Base-by-base conservation (phyloP, 768 basidiomycete species). In the Trametes cinnabarina region DNA sequence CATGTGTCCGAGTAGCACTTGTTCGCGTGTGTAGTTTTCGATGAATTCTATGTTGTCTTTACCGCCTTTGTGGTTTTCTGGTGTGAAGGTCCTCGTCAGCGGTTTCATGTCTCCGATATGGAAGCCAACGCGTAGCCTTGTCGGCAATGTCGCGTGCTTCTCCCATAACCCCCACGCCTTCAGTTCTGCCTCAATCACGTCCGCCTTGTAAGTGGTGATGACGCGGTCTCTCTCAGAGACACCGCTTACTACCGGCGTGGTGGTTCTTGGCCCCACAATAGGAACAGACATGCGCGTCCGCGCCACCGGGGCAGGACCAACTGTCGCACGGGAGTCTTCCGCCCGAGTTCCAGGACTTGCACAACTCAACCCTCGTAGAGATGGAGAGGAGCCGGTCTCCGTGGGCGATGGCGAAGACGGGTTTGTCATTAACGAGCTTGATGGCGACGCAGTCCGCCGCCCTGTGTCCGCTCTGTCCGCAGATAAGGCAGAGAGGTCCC, bases 261-360 rank as follows among this genome's bases (percentile, higher is more conserved):
- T 60, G 59, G n/a, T 26, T 25, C 10, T 47, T 4, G 59, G 59
- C 34, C 26, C 59, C 47, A 34, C 59, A 60, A 48, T 55, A 51
- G 15, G 59, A 60, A 28, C 59, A 60, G 30, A 20, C 17, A 41
- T 60, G 59, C 2, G 5, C 47, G 3, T 37, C 39, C 14, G 42
- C 10, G 3, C 34, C 47, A 1, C n/a, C 14, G 10, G 20, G 25
- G 23, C 53, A 55, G 10, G 25, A 19, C 9, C 17, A 5, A 20
- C 22, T 12, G 37, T 37, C 40, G 49, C 53, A 60, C 6, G 40
- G 43, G 14, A 25, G 14, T 1, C 47, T 11, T 4, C 52, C 42
- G 12, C 53, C 42, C 9, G 34, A n/a, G 37, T 58, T 58, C 57
- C 57, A 58, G 5, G 43, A 26, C 20, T 51, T 26, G 42, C 57